Base-by-base conservation (phyloP, 257 asterid genomes). In the Verbena officinalis region DNA sequence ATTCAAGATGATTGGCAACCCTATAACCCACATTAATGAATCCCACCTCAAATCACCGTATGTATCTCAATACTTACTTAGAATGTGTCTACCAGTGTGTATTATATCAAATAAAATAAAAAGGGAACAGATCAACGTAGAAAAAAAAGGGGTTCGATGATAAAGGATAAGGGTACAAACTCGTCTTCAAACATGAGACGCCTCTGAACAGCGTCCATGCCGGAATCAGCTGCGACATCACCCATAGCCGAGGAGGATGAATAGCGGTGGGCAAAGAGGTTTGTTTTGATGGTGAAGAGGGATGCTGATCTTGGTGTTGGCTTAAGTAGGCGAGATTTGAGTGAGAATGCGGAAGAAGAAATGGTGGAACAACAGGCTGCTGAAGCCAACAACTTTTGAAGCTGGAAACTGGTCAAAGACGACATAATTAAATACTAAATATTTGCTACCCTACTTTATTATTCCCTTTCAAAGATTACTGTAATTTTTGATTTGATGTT, bases 121-220 rank as follows among this genome's bases (percentile, higher is more conserved):
- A 9, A 36, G 40, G 40, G 2, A 2, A 36, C 40, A 36, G 11
- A 9, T 36, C 8, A 17, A 13, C 36, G 0, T n/a, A 45, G 14
- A 17, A 27, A 21, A 43, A 16, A 27, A 30, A 22, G 16, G n/a
- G n/a, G n/a, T n/a, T n/a, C n/a, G n/a, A 8, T 0, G 12, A 48
- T 0, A 44, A 24, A 42, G 24, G 34, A 17, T 19, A 38, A 57
- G n/a, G 56, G 60, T 20, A 81, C 89, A 44, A 6, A 88, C 98
- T 91, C 96, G 83, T 91, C 98, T 24, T 91, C 98, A 71, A 91
- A 91, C 98, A 91, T 91, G 79, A 91, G 98, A 53, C 96, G 89
- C 62, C 92, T 75, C 80, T 88, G 98, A 52, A 91, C 98, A 64
- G 95, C 96, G 52, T 91, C 98, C 98, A 91, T 88, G 69, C 73